Percentiles rank a stretch among this genome's conserved stretches.
These are phyloP conservation scores for Leucocoprinus sp. DNA, from an alignment of 768 basidiomycete species.

Conservation along the genomic window DNA sequence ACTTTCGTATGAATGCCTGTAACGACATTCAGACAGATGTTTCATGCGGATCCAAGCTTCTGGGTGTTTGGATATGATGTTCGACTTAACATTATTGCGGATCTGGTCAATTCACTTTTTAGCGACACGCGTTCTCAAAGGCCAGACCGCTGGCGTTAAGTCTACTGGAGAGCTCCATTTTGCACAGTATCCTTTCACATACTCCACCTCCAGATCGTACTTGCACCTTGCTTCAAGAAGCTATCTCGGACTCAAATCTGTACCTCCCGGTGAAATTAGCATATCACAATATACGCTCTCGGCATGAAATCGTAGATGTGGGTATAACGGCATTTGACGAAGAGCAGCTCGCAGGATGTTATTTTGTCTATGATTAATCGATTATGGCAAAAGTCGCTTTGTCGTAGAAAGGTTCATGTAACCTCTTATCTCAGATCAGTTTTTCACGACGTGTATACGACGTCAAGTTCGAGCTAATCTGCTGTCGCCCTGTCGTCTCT, in stretches of 20 bases:
- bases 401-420: constrained; percentile 23
- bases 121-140: constrained; percentile 17
- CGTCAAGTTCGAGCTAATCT: constrained; percentile 9
- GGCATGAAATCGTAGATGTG: constrained; percentile 21
- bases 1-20: background rate
- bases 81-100: constrained; percentile 21
- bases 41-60: constrained; percentile 18
- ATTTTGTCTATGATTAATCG: too few relatives aligned
- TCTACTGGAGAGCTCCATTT: constrained; percentile 8
- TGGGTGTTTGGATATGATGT: constrained; percentile 27
- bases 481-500: constrained; percentile 18
- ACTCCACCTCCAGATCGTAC: constrained; percentile 22
- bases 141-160: constrained; percentile 13
- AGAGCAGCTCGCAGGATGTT: background rate
- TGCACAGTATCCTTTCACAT: constrained; percentile 20
- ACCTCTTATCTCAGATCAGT: constrained; percentile 22
- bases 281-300: constrained; percentile 21
- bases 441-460: constrained; percentile 16
- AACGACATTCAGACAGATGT: background rate
- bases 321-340: constrained; percentile 20
- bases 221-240: constrained; percentile 9
- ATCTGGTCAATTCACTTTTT: constrained; percentile 26
- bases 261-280: constrained; percentile 19
- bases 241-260: constrained; percentile 18
- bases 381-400: too few relatives aligned